Evolutionary conservation across 2,329 filamentous ascomycete genomes (phyloP).

Genomic region (Penicillium sp.): DNA sequence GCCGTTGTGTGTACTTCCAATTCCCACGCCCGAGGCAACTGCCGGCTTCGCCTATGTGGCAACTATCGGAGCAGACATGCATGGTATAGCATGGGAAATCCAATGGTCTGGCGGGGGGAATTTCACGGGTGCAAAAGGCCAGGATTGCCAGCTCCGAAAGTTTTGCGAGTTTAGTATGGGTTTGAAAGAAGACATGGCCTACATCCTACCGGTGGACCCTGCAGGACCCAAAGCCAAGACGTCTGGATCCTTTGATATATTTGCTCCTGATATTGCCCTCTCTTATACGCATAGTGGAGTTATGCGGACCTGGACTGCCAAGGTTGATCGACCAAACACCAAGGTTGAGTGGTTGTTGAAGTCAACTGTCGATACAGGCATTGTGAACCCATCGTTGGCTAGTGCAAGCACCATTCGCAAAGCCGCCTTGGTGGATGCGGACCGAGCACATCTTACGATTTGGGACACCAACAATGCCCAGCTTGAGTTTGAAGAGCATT

Average conservation of each 20-base stretch:
- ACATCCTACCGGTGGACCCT: slow-evolving; percentile 78
- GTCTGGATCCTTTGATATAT: slow-evolving; percentile 79
- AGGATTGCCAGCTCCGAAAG: slow-evolving; percentile 55
- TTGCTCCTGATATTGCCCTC: slow-evolving; percentile 80
- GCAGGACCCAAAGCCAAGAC: slow-evolving; percentile 70
- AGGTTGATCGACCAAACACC: slow-evolving; percentile 60
- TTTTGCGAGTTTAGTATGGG: slow-evolving; percentile 71
- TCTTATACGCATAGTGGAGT: slow-evolving; percentile 75
- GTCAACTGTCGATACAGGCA: slow-evolving; percentile 74
- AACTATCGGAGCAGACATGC: slow-evolving; percentile 75
- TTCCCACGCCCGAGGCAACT: slow-evolving; percentile 60
- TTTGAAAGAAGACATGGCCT: slow-evolving; percentile 51
- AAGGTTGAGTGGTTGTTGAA: slow-evolving; percentile 79
- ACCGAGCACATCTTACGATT: slow-evolving; percentile 74
- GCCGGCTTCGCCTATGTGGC: slow-evolving; percentile 66
- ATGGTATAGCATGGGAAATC: slow-evolving; percentile 79
- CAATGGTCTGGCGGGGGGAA: slow-evolving; percentile 51
- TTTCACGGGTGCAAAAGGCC: slow-evolving; percentile 27
- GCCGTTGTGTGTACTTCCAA: slow-evolving; percentile 73
- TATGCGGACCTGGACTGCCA: slow-evolving; percentile 81
- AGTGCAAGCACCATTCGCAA: slow-evolving; percentile 86
- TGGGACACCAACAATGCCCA: slow-evolving; percentile 84
- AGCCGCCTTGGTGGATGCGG: slow-evolving; percentile 74
- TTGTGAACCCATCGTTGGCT: slow-evolving; percentile 70
- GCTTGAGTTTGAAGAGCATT: slow-evolving; percentile 76